These are phyloP conservation scores for Neurospora sp. DNA, from an alignment of 495 filamentous ascomycete genomes.

Conservation along the genomic window DNA sequence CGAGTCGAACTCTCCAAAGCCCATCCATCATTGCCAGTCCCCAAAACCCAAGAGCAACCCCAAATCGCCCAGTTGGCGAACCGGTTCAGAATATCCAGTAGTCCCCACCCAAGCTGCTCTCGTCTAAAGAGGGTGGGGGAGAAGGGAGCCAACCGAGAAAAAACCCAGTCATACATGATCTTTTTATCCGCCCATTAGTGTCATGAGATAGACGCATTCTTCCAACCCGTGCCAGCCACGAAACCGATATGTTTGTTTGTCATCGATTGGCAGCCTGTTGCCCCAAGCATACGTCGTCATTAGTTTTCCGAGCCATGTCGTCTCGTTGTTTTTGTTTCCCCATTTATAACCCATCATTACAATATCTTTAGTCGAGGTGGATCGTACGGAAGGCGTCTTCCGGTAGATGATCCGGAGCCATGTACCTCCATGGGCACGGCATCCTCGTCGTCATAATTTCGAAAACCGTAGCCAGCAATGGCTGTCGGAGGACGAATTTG, in stretches of 20 bases:
- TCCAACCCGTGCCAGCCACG: background rate
- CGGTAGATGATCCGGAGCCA: background rate
- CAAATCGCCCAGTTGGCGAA: background rate
- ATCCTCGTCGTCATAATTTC: background rate
- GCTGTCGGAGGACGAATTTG: background rate
- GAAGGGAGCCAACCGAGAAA: background rate
- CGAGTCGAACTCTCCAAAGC: background rate
- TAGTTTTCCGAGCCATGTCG: conserved; percentile 11
- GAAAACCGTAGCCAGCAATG: background rate
- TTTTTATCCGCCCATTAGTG: background rate
- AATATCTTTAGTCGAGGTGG: conserved; percentile 2
- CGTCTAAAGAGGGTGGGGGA: background rate
- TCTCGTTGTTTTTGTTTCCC: conserved; percentile 12
- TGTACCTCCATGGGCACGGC: background rate
- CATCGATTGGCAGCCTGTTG: background rate
- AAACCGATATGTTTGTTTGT: background rate
- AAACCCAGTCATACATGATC: background rate
- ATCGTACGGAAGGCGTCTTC: background rate
- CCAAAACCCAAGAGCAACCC: background rate
- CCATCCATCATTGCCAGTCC: background rate
- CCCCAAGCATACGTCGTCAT: conserved; percentile 15
- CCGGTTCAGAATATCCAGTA: background rate
- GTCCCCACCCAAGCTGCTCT: background rate
- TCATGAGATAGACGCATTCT: background rate
- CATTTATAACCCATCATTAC: conserved; percentile 22